Percentiles rank a stretch among this genome's conserved stretches.
These are phyloP conservation scores for Fusarium sarcochroum DNA, from an alignment of 2,329 filamentous ascomycete genomes.

Conservation along the genomic window DNA sequence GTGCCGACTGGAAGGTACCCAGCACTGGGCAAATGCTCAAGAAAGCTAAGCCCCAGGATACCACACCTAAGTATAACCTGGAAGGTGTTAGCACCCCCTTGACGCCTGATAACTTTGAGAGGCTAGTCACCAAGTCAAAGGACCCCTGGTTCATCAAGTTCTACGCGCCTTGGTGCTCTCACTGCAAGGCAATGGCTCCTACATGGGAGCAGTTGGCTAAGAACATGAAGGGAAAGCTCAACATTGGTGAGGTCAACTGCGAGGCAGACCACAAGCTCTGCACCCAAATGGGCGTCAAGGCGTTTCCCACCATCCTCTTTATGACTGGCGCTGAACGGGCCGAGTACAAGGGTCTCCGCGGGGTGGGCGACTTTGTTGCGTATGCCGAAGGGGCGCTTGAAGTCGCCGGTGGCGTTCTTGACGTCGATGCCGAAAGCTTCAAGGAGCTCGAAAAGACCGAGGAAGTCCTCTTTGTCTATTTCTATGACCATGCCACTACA, in stretches of 20 bases:
- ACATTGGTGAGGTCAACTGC: conserved; percentile 97
- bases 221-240: conserved; percentile 90
- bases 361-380: conserved; percentile 88
- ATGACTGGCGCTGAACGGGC: conserved; percentile 93
- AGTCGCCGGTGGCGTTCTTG: conserved; percentile 79
- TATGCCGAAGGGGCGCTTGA: conserved; percentile 91
- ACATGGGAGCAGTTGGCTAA: conserved; percentile 92
- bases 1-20: conserved; percentile 50
- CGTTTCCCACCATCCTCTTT: conserved; percentile 92
- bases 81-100: conserved; percentile 82
- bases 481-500: conserved; percentile 96
- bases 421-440: conserved; percentile 83
- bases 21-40: conserved; percentile 51
- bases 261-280: conserved; percentile 89
- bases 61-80: conserved; percentile 74
- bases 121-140: conserved; percentile 84
- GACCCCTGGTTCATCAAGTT: conserved; percentile 99
- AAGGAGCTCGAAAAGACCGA: conserved; percentile 90
- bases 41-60: conserved; percentile 62
- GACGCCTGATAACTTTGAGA: conserved; percentile 88
- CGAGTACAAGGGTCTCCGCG: conserved; percentile 92
- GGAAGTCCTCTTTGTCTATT: conserved; percentile 96
- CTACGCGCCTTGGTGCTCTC: conserved; percentile 96
- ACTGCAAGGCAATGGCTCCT: conserved; percentile 93
- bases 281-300: conserved; percentile 85